These are phyloP conservation scores for Sungouiozyma intestinalis DNA, from an alignment of 805 yeast species.

Conservation along the genomic window DNA sequence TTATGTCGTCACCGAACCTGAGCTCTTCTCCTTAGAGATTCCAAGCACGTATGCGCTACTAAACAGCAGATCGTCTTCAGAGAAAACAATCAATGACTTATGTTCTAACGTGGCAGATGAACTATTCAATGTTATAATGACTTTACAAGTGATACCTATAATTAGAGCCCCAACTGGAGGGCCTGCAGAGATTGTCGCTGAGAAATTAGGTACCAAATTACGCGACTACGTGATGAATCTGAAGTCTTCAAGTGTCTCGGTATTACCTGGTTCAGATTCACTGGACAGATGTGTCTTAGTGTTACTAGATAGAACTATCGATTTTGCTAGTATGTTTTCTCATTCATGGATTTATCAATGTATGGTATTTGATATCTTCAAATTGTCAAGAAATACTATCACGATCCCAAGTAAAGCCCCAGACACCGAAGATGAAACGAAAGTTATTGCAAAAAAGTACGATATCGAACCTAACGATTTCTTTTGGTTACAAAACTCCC, in stretches of 20 bases:
- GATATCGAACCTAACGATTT: conserved; percentile 91
- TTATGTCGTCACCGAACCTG: conserved; percentile 87
- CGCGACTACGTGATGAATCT: conserved; percentile 77
- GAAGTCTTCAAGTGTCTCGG: conserved; percentile 24
- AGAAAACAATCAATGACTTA: conserved; percentile 55
- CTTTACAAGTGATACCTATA: conserved; percentile 73
- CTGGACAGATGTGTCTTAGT: conserved; percentile 66
- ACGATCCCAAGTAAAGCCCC: conserved; percentile 35
- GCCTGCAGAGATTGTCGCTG: conserved; percentile 90
- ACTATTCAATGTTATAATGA: conserved; percentile 65
- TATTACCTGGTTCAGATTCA: conserved; percentile 16
- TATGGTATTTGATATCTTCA: conserved; percentile 86
- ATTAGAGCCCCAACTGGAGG: conserved; percentile 88
- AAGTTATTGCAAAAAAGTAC: conserved; percentile 42
- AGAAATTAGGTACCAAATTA: conserved; percentile 69
- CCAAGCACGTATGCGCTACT: conserved; percentile 55
- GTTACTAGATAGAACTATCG: conserved; percentile 79
- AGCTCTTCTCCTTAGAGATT: conserved; percentile 70
- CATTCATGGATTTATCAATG: conserved; percentile 98
- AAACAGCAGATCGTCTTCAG: conserved; percentile 62
- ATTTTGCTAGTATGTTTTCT: conserved; percentile 84
- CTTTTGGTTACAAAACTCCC: conserved; percentile 80
- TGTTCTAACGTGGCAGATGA: conserved; percentile 73
- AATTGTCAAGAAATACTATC: conserved; percentile 72
- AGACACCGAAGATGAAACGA: conserved; percentile 15